These are phyloP conservation scores for Pythium chondricola DNA, from an alignment of 352 stramenopile species.

Conservation along the genomic window DNA sequence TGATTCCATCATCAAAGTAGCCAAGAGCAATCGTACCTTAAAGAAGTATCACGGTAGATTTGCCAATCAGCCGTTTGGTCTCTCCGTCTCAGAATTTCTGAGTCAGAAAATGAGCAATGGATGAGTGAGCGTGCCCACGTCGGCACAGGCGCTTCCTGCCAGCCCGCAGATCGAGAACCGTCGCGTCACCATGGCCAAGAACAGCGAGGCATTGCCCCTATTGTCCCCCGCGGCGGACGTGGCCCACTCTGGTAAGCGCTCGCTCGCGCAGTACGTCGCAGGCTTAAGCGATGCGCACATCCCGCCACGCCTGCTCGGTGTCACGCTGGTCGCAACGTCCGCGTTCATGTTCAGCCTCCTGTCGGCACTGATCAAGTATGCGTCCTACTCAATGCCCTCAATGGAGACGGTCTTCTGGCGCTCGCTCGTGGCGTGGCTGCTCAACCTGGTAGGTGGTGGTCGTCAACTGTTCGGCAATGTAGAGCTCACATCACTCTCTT, in stretches of 20 bases:
- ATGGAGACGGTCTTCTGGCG: conserved; percentile 71
- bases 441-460: conserved; percentile 35
- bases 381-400: conserved; percentile 36
- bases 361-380: conserved; percentile 50
- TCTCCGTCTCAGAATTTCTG: too few relatives aligned
- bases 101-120: too few relatives aligned
- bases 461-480: neutral
- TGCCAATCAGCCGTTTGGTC: too few relatives aligned
- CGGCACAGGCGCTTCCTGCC: too few relatives aligned
- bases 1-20: conserved; percentile 6
- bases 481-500: neutral
- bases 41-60: too few relatives aligned
- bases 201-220: neutral
- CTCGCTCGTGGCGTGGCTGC: conserved; percentile 39
- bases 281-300: neutral
- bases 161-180: too few relatives aligned
- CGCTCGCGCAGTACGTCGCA: neutral
- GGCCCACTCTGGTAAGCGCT: neutral
- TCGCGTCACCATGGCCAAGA: neutral
- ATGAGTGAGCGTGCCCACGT: too few relatives aligned
- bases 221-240: neutral
- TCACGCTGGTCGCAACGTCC: conserved; percentile 41
- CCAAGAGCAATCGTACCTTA: conserved; percentile 1
- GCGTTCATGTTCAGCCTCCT: conserved; percentile 57
- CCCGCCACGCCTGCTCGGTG: conserved; percentile 17